Evolutionary conservation across 2,329 filamentous ascomycete genomes (phyloP).

Genomic region (Epichloe glyceriae): DNA sequence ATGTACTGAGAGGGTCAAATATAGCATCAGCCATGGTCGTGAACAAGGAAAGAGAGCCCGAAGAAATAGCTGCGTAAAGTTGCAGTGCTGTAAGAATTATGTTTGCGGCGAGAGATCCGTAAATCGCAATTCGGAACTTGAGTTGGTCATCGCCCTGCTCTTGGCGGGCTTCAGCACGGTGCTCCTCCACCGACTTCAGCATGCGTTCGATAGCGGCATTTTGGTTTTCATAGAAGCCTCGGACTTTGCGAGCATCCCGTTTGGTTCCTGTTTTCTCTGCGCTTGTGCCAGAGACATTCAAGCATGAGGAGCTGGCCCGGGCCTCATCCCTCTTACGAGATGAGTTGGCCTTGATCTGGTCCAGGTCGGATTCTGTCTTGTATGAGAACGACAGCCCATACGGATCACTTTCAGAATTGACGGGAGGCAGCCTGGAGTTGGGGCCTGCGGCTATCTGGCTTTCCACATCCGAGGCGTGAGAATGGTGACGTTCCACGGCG

Average conservation of each 20-base stretch:
- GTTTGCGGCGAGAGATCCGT: slow-evolving; percentile 66
- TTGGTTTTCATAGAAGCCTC: slow-evolving; percentile 77
- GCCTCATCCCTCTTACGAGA: slow-evolving; percentile 55
- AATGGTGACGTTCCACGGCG: slow-evolving; percentile 29
- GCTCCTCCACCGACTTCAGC: slow-evolving; percentile 86
- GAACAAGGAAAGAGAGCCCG: slow-evolving; percentile 86
- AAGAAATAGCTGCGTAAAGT: slow-evolving; percentile 76
- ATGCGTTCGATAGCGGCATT: slow-evolving; percentile 89
- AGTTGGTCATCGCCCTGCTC: slow-evolving; percentile 71
- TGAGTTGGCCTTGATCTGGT: slow-evolving; percentile 66
- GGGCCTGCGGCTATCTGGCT: slow-evolving; percentile 26
- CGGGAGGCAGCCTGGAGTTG: slow-evolving; percentile 38
- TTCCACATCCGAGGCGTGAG: slow-evolving; percentile 33
- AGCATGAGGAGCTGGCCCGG: slow-evolving; percentile 2
- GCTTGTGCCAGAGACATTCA: neutral
- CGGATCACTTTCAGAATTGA: slow-evolving; percentile 59
- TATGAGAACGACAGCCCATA: slow-evolving; percentile 65
- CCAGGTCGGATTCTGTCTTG: slow-evolving; percentile 66
- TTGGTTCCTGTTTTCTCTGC: slow-evolving; percentile 11
- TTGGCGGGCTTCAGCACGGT: slow-evolving; percentile 68
- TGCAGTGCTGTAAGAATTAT: slow-evolving; percentile 67
- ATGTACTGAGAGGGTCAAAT: slow-evolving; percentile 82
- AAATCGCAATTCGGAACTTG: slow-evolving; percentile 54
- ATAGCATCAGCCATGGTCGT: slow-evolving; percentile 94
- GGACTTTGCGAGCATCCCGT: slow-evolving; percentile 41